A percentile compares a stretch with the other conserved stretches of the same genome.
Evolutionary conservation across 345 rosid genomes (phyloP).

Genomic region (Populus davidiana): DNA sequence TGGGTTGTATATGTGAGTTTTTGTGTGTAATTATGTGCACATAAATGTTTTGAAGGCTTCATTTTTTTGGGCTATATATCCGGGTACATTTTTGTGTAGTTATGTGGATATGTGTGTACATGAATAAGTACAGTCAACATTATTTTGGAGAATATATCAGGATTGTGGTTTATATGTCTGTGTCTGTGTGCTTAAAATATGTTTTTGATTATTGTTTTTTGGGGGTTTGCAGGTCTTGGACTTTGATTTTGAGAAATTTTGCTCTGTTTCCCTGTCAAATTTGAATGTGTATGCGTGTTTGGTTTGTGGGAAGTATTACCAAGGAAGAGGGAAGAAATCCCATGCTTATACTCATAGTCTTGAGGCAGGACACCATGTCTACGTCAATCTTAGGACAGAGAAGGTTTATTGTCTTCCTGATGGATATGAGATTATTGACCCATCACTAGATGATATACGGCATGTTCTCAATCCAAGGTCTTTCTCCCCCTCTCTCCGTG

Average conservation of each 20-base stretch:
- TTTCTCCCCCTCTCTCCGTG: not conserved
- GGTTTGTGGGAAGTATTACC: conserved; percentile 93
- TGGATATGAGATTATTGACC: conserved; percentile 90
- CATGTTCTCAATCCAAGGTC: conserved; percentile 93
- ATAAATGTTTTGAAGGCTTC: not conserved
- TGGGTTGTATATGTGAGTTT: not conserved
- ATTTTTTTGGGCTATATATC: no score
- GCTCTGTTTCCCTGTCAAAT: conserved; percentile 84
- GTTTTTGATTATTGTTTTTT: not conserved
- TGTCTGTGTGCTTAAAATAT: not conserved
- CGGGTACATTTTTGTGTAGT: not conserved
- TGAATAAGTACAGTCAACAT: not conserved
- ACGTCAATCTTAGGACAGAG: conserved; percentile 84
- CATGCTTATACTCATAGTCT: conserved; percentile 98
- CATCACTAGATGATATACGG: conserved; percentile 91
- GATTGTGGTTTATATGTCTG: not conserved
- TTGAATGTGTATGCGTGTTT: conserved; percentile 93
- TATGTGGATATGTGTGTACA: not conserved
- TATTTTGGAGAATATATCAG: not conserved
- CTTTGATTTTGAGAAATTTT: conserved; percentile 96
- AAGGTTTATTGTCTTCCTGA: conserved; percentile 98
- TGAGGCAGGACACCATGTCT: conserved; percentile 96
- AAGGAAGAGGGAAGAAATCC: conserved; percentile 92
- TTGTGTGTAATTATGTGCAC: not conserved
- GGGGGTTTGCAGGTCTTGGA: conserved; percentile 65